phyloP scores from a whole-genome alignment of 768 basidiomycete genomes.

The Leccinum fibrillosum region DNA sequence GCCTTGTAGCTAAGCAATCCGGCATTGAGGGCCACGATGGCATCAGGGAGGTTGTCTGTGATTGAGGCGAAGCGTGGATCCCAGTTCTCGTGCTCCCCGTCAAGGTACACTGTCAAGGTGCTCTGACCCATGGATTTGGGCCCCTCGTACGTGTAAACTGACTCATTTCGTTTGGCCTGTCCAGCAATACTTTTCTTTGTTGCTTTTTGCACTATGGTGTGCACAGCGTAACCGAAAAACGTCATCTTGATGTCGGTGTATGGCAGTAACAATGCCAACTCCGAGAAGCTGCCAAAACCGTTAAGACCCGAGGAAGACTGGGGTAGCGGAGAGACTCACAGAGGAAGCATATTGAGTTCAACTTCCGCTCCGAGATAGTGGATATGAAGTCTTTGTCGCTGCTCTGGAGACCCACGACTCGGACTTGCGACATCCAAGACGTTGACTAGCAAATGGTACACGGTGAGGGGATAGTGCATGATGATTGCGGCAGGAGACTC shows the following conservation, averaged over 20 bases:
- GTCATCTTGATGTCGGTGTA: slow-evolving; percentile 43
- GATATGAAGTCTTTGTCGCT: slow-evolving; percentile 29
- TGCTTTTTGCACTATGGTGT: slow-evolving; percentile 31
- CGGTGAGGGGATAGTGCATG: slow-evolving; percentile 42
- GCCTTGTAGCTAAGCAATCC: slow-evolving; percentile 35
- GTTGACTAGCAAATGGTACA: slow-evolving; percentile 37
- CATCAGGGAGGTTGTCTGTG: slow-evolving; percentile 33
- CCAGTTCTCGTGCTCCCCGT: slow-evolving; percentile 27
- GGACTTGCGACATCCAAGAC: slow-evolving; percentile 32
- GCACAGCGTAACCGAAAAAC: slow-evolving; percentile 36
- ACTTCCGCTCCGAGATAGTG: slow-evolving; percentile 40
- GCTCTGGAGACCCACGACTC: slow-evolving; percentile 13
- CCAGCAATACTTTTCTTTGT: slow-evolving; percentile 31
- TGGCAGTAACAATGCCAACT: slow-evolving; percentile 43
- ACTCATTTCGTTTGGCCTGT: slow-evolving; percentile 25
- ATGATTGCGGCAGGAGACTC: slow-evolving; percentile 42
- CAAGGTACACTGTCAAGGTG: slow-evolving; percentile 36
- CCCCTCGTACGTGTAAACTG: slow-evolving; percentile 35
- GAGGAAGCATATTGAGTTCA: slow-evolving; percentile 38
- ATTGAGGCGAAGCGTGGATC: slow-evolving; percentile 22
- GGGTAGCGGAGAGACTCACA: slow-evolving; percentile 28
- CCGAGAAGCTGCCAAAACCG: slow-evolving; percentile 36
- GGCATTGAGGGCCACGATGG: slow-evolving; percentile 40
- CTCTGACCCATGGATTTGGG: slow-evolving; percentile 38
- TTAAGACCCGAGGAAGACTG: not conserved